Evolutionary conservation across 345 rosid species (phyloP).

Genomic region (Camelina neglecta): DNA sequence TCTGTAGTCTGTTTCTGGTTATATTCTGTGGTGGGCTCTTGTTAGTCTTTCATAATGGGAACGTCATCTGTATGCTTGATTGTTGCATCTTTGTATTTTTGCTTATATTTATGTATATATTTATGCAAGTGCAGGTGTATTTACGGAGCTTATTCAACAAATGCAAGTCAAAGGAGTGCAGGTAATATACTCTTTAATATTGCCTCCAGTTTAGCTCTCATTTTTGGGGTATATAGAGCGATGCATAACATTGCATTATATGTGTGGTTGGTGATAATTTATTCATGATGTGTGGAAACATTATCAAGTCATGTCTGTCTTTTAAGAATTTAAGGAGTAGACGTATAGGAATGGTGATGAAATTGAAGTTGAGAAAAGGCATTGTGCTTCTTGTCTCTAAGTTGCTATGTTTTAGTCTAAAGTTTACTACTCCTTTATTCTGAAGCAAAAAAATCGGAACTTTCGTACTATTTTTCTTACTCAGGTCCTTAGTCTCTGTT

Average conservation of each 20-base stretch:
- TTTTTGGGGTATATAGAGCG: not conserved
- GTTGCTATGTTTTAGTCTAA: not conserved
- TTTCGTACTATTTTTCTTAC: not conserved
- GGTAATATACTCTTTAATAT: slow-evolving; percentile 44
- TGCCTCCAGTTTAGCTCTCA: not conserved
- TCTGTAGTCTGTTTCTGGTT: not conserved
- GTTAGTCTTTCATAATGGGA: not conserved
- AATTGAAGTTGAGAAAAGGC: not conserved
- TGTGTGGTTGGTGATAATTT: not conserved
- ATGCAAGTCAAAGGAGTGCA: slow-evolving; percentile 98
- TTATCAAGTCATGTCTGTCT: not conserved
- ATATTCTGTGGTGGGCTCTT: not conserved
- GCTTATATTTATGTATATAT: not conserved
- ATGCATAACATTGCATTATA: slow-evolving; percentile 3
- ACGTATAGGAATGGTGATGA: not conserved
- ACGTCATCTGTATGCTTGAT: not conserved
- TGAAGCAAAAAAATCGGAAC: not conserved
- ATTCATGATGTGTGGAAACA: not conserved
- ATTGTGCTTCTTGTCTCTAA: not conserved
- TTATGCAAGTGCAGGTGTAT: slow-evolving; percentile 68
- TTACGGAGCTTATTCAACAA: slow-evolving; percentile 97
- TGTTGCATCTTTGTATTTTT: not conserved
- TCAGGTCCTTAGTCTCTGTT: not conserved
- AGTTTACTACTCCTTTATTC: not conserved
- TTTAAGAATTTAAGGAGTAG: slow-evolving; percentile 12